Base-by-base conservation (phyloP, 2,329 filamentous ascomycete species). In the Hymenoscyphus albidus region DNA sequence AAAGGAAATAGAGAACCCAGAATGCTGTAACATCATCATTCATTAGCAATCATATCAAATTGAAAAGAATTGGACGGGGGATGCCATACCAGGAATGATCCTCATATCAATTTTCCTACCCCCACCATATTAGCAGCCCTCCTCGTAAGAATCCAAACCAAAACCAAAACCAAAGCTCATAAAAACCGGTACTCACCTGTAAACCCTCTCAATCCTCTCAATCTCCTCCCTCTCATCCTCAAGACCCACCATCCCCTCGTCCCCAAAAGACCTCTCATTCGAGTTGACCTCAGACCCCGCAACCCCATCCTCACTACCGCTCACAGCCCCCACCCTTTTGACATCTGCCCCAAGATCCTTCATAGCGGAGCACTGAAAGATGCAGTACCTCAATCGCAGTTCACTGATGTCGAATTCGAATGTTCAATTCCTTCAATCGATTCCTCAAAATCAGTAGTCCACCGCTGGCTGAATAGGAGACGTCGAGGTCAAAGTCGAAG, bases 1-100 rank as follows among this genome's bases (percentile, higher is more conserved):
- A 95, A 69, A 97, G 84, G 75, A 97, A 97, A 79, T 97, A 97
- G 16, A 97, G 83, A 16, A 89, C 77, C 93, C 93, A 97, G 77
- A 97, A 94, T 38, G 93, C 91, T 83, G 67, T 27, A 14, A 18
- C 48, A 62, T 44, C 14, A 65, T 55, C 51, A 44, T 35, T 55
- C 42, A 18, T 65, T 22, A 27, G 22, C 18, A 12, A 10, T 22
- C 18, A 51, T 4, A 7, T 51, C 42, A 44, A 13, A 10, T 3
- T 27, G 44, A 10, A 12, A 7, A 16, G 18, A 51, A 18, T 51
- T 51, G 5, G 12, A n/a, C 18, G 27, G 3, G 27, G 27, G 27
- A 6, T 1, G 22, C 54, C 48, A 57, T 71, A 79, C 78, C 78
- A 69, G 83, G 82, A 65, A 85, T 80, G 65, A 86, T 85, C 18